These are phyloP conservation scores for Pseudogymnoascus sp. DNA, from an alignment of 2,329 filamentous ascomycete species.

Conservation along the genomic window DNA sequence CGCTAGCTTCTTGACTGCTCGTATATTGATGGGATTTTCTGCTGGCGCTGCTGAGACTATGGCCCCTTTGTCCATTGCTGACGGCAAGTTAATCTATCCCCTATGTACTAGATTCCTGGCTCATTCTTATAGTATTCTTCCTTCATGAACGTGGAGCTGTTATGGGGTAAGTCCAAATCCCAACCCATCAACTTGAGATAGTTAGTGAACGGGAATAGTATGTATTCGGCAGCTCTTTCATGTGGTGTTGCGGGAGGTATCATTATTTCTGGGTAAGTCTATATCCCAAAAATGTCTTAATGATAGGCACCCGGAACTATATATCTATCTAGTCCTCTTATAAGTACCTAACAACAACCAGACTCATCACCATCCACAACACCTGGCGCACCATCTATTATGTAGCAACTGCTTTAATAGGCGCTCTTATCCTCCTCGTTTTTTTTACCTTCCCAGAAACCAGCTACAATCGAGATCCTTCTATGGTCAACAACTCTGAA, in stretches of 20 bases:
- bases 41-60: constrained; percentile 43
- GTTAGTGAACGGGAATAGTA: constrained; percentile 8
- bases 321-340: constrained; percentile 35
- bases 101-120: not conserved
- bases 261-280: constrained; percentile 41
- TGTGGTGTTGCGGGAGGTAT: constrained; percentile 39
- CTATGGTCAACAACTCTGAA: not conserved
- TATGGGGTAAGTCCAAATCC: constrained; percentile 17
- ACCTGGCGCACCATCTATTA: constrained; percentile 44
- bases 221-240: constrained; percentile 26
- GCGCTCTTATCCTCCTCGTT: constrained; percentile 37
- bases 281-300: not conserved
- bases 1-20: constrained; percentile 16
- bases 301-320: constrained; percentile 32
- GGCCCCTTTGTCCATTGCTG: constrained; percentile 49
- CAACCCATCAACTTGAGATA: not conserved
- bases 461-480: constrained; percentile 33
- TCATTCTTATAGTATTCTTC: constrained; percentile 38
- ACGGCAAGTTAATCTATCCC: constrained; percentile 22
- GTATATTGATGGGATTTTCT: constrained; percentile 18
- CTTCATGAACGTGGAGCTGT: constrained; percentile 48
- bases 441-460: constrained; percentile 49
- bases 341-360: not conserved
- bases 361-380: constrained; percentile 37
- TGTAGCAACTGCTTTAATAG: constrained; percentile 41